Conservation (phyloP, 495 filamentous ascomycete genomes). For the Penicillium pulvis region DNA sequence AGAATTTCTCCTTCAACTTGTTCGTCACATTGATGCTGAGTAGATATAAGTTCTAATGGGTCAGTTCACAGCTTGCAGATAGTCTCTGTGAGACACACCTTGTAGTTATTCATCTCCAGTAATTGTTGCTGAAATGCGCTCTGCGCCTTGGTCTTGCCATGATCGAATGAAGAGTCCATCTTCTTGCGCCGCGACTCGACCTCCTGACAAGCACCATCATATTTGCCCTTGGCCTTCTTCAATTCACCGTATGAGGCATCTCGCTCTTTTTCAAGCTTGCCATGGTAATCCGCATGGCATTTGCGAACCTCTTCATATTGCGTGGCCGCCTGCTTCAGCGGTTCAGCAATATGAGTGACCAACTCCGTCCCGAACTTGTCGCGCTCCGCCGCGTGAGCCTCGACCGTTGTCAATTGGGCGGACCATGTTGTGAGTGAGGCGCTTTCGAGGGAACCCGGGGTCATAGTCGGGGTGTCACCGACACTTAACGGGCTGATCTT, state of each 20-base stretch:
- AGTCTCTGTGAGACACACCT: conserved; percentile 45
- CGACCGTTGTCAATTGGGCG: conserved; percentile 85
- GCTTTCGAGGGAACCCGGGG: conserved; percentile 92
- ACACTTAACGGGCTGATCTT: conserved; percentile 89
- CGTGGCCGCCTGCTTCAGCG: conserved; percentile 66
- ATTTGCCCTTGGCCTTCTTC: conserved; percentile 88
- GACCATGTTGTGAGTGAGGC: conserved; percentile 97
- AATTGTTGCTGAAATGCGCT: conserved; percentile 87
- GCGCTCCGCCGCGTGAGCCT: conserved; percentile 85
- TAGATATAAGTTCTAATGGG: conserved; percentile 80
- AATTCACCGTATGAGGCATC: conserved; percentile 81
- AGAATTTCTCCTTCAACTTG: conserved; percentile 94
- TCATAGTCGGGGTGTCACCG: conserved; percentile 89
- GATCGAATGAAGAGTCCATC: conserved; percentile 84
- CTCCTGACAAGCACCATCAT: conserved; percentile 90
- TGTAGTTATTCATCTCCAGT: conserved; percentile 92
- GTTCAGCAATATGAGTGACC: conserved; percentile 76
- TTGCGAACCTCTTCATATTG: conserved; percentile 94
- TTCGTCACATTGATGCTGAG: conserved; percentile 95
- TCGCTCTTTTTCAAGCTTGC: conserved; percentile 85
- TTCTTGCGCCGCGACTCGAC: conserved; percentile 95
- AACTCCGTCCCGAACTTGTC: conserved; percentile 80
- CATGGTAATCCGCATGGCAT: conserved; percentile 83
- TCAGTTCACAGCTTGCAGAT: neutral
- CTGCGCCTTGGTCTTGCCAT: conserved; percentile 80